Percentiles rank a stretch among this genome's conserved stretches.
Conservation (phyloP, 805 yeast species). For the Candida succiphila region DNA sequence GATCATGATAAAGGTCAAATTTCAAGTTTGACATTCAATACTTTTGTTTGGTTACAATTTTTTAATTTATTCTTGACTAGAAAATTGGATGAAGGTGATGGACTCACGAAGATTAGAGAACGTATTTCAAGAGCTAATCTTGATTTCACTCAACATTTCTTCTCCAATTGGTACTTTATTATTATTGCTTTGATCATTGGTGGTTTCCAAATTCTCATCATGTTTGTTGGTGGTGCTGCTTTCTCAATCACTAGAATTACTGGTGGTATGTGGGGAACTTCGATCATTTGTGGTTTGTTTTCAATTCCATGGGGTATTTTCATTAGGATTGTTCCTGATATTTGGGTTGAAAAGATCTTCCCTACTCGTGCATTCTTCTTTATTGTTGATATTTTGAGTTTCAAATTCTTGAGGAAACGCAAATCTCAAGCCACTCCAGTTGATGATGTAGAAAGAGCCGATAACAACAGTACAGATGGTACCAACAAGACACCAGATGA, state of each 20-base stretch:
- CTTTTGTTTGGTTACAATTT: constrained; percentile 97
- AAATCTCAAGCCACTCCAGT: constrained; percentile 7
- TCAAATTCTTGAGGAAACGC: constrained; percentile 9
- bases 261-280: constrained; percentile 83
- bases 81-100: constrained; percentile 82
- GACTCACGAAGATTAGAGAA: constrained; percentile 42
- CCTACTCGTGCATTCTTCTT: constrained; percentile 45
- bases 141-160: constrained; percentile 75
- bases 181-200: constrained; percentile 65
- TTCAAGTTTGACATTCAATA: constrained; percentile 82
- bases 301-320: constrained; percentile 75
- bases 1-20: constrained; percentile 50
- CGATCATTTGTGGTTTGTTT: constrained; percentile 68
- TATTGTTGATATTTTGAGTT: constrained; percentile 9
- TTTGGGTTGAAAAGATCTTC: constrained; percentile 54
- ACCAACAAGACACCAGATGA: constrained; percentile 2
- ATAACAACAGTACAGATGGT: constrained; percentile 1
- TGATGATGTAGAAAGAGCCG: constrained; percentile 5
- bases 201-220: constrained; percentile 77
- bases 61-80: constrained; percentile 89
- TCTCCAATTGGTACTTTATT: constrained; percentile 76
- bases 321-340: constrained; percentile 77
- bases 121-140: constrained; percentile 56
- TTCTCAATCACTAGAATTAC: constrained; percentile 76
- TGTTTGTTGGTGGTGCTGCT: constrained; percentile 97